A percentile compares a stretch with the other conserved stretches of the same genome.
phyloP scores from a whole-genome alignment of 192 early-diverging fungal species.

The Chytriomyces sp. region DNA sequence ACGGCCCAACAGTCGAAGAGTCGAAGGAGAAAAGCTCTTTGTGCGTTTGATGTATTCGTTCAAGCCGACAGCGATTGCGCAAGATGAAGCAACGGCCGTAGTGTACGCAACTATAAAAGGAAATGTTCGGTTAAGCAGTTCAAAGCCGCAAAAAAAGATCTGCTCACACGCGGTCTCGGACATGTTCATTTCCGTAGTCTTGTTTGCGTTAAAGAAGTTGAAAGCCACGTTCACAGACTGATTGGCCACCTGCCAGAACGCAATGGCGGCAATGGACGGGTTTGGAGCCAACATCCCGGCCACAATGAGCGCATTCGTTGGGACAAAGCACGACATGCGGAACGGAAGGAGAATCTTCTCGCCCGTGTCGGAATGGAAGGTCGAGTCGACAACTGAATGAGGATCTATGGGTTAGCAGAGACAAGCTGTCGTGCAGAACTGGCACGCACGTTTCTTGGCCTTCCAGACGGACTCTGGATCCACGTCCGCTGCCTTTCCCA shows the following conservation, averaged over 20 bases:
- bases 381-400: constrained; percentile 69
- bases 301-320: constrained; percentile 81
- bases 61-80: constrained; percentile 74
- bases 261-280: constrained; percentile 56
- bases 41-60: constrained; percentile 65
- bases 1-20: constrained; percentile 39
- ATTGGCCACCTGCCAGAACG: constrained; percentile 37
- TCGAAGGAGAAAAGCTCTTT: constrained; percentile 37
- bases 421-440: not conserved
- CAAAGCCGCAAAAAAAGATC: not conserved
- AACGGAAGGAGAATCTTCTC: constrained; percentile 80
- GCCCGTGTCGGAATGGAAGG: constrained; percentile 81
- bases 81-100: constrained; percentile 78
- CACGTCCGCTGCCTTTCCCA: constrained; percentile 20
- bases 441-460: constrained; percentile 69
- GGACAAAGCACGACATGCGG: constrained; percentile 83
- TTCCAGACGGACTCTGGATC: constrained; percentile 66
- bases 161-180: constrained; percentile 71
- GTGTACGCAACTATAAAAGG: constrained; percentile 66
- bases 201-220: constrained; percentile 85
- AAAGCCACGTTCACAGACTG: constrained; percentile 85
- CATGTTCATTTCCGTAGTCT: constrained; percentile 75
- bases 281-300: constrained; percentile 86
- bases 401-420: not conserved
- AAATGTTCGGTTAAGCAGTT: constrained; percentile 6